phyloP scores from a whole-genome alignment of 1,139 yeast genomes.

The Sugiyamaella novakii region DNA sequence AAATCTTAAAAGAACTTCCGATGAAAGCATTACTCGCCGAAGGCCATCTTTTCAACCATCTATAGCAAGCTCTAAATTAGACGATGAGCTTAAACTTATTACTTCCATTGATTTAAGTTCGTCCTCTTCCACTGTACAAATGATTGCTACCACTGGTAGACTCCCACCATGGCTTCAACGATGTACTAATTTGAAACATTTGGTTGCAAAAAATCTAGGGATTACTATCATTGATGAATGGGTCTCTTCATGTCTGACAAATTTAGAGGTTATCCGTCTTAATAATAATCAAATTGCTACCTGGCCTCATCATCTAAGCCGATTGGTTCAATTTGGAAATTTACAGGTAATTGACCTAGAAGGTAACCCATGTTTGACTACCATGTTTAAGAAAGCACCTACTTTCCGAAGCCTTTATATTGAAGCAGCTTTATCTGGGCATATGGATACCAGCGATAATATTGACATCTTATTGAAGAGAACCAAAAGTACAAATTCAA shows the following conservation, averaged over 20 bases:
- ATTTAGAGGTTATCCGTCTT: slow-evolving; percentile 34
- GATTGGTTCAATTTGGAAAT: slow-evolving; percentile 31
- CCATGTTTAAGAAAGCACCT: slow-evolving; percentile 29
- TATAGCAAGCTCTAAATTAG: background rate
- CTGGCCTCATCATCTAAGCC: slow-evolving; percentile 40
- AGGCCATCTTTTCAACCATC: slow-evolving; percentile 11
- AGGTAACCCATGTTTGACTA: slow-evolving; percentile 40
- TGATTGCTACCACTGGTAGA: slow-evolving; percentile 34
- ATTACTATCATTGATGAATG: slow-evolving; percentile 38
- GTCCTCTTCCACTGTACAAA: slow-evolving; percentile 28
- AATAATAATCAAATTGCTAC: slow-evolving; percentile 36
- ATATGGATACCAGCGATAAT: slow-evolving; percentile 1
- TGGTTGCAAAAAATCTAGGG: slow-evolving; percentile 35
- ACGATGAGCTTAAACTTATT: slow-evolving; percentile 11
- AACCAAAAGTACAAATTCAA: slow-evolving; percentile 8
- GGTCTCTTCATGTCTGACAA: slow-evolving; percentile 33
- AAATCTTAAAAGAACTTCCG: background rate
- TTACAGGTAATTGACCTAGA: slow-evolving; percentile 36
- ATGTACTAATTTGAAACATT: slow-evolving; percentile 34
- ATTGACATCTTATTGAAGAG: slow-evolving; percentile 7
- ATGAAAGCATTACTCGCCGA: background rate
- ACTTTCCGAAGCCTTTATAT: slow-evolving; percentile 27
- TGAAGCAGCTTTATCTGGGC: slow-evolving; percentile 23
- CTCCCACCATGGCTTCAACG: slow-evolving; percentile 37
- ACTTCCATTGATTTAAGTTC: slow-evolving; percentile 35